Conservation (phyloP, 768 basidiomycete genomes). For the Suillus cothurnatus region DNA sequence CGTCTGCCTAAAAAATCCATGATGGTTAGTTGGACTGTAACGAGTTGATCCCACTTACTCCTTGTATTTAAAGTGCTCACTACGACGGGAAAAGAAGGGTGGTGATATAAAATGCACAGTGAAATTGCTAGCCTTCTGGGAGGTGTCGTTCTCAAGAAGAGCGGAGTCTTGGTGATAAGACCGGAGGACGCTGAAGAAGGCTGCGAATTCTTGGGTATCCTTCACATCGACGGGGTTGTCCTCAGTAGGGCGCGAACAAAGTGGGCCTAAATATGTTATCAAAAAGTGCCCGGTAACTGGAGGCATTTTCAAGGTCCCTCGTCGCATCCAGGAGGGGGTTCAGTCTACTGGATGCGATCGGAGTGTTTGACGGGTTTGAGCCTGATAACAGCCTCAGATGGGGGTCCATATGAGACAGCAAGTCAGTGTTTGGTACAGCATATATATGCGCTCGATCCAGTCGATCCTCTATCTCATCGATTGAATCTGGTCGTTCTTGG, state of each 20-base stretch:
- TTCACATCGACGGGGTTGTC: neutral
- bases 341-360: neutral
- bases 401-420: neutral
- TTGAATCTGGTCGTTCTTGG: neutral
- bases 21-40: neutral
- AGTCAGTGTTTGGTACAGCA: neutral
- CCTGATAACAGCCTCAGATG: neutral
- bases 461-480: neutral
- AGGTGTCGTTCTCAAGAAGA: neutral
- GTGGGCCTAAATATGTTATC: neutral
- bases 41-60: constrained; percentile 3
- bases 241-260: neutral
- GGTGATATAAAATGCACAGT: constrained; percentile 14
- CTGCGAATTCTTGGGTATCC: constrained; percentile 13
- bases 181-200: constrained; percentile 12
- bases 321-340: neutral
- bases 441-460: neutral
- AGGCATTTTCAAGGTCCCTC: constrained; percentile 3
- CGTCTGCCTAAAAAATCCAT: constrained; percentile 11
- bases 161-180: constrained; percentile 4
- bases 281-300: neutral
- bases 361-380: neutral
- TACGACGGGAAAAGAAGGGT: constrained; percentile 12
- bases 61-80: neutral
- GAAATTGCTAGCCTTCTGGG: constrained; percentile 16